Base-by-base conservation (phyloP, 2,329 filamentous ascomycete genomes). In the Pseudogymnoascus sp. region DNA sequence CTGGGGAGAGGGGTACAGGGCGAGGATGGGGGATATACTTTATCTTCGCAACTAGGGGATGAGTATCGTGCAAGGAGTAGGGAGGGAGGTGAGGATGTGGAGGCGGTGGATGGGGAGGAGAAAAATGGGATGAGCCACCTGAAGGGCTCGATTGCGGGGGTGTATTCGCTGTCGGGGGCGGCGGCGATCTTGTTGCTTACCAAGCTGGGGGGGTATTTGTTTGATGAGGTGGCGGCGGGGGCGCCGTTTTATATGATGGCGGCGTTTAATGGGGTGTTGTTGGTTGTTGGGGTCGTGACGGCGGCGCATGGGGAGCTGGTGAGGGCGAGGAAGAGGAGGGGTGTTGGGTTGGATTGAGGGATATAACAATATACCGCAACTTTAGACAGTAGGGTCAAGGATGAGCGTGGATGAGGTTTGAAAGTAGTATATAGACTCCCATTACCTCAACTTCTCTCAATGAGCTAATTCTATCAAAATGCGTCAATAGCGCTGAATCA, bases 191-290 rank as follows among this genome's bases (percentile, higher is more conserved):
- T 99, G 63, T 76, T 97, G 4, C 82, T 99, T 15, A 97, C 95
- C 0, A 99, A 99, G 76, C 75, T 95, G 3, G 95, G 95, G 11
- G 95, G 95, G 0, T 84, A 86, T 38, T 76, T 97, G 59, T 99
- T 97, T 71, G 95, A 99, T 74, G 80, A 76, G 19, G 78, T 87
- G 62, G 87, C 87, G 1, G 82, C 82, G 2, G 89, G 90, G 0
- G 89, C 90, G 10, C 95, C 95, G 0, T 97, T 99, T 74, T 96
- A 92, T 73, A 88, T 97, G 81, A 93, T 99, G 87, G 92, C 93
- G 0, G 79, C 79, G 0, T 97, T 97, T 74, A 97, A 97, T 73
- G 89, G 77, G 0, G 67, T 91, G 0, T 75, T 97, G 63, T 77
- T 96, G 11, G 72, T 86, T 6, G 82, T 73, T 59, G 71, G 72